Evolutionary conservation across 192 early-diverging fungal genomes (phyloP), one percentile per base, ranked within the genome.

Genomic region (Gigaspora rosea): DNA sequence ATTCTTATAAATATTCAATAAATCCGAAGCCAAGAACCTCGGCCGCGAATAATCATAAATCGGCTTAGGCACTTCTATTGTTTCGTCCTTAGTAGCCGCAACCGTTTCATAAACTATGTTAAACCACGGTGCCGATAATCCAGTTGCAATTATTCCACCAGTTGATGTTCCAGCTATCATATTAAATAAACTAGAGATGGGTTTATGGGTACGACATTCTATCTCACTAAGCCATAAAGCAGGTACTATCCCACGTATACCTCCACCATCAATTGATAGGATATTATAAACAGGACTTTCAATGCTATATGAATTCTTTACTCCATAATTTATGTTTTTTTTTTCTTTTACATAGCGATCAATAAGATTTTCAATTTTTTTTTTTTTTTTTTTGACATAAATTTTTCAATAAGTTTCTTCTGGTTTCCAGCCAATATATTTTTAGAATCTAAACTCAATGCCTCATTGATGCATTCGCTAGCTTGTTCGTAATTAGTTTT

Each of bases 91-190:
- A 27, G 1, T 27, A 27, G 1, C n/a, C n/a, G n/a, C 27, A 27
- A 27, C 27, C 27, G 1, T 27, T 27, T 27, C 27, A 27, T 27
- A 27, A 27, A 27, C 27, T 0, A 27, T 27, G 27, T 27, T 1
- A 27, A 41, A 41, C 41, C 41, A 41, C 7, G 7, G 41, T 1
- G 41, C 41, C 7, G 41, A 41, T 7, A 41, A 7, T 7, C 41
- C 7, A 41, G 41, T 7, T 6, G 41, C 41, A 41, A 41, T 41
- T 41, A 41, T 41, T 41, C 41, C 7, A 7, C 41, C 7, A 41
- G 41, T 41, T 41, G 41, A 41, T 6, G 62, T 64, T 64, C 62
- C 62, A 64, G 62, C 10, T 64, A 64, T 64, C 62, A 64, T 64
- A 9, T 41, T 27, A 64, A 64, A 64, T 64, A 64, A 32, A 41